Evolutionary conservation across 768 basidiomycete species (phyloP), one percentile per base, ranked within the genome.

Genomic region (Lactarius deliciosus): DNA sequence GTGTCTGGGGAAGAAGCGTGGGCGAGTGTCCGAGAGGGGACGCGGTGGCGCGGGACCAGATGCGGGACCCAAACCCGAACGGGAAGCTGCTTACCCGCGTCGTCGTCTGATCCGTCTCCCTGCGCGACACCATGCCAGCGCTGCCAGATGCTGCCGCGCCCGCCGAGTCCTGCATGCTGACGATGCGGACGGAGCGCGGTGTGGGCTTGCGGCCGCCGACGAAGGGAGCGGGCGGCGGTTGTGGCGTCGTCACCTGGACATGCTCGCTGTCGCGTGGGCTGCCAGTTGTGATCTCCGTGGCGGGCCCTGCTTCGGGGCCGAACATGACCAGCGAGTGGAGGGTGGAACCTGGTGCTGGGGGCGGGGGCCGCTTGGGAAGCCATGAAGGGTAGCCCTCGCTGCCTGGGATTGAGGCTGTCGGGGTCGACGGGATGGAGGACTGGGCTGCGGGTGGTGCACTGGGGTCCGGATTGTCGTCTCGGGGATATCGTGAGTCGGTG

Each of bases 141-240:
- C 57, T 41, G 10, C 28, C n/a, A n/a, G 45, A 22, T 38, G 36
- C 36, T 11, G 36, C 36, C 36, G 36, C 36, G 9, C 3, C 20
- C 8, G 38, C 5, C 47, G 47, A 50, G 47, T 87, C 82, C 70
- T 87, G 84, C 58, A 91, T 76, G 68, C 85, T 89, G 71, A 93
- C 88, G 64, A 94, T 91, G 68, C 92, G 86, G 18, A 94, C 89
- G 1, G 90, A 91, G 34, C 91, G 87, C 25, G 90, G 89, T 0
- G 90, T 91, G 0, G 92, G 83, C 70, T 86, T 90, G 47, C 92
- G 83, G n/a, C 91, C 92, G 38, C 86, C 83, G 7, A 80, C 63
- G 60, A 78, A 77, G 18, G 77, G 78, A 20, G 73, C 65, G 41
- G 64, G 63, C 64, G 70, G 72, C 13, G 77, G 74, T 7, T 76